Conservation (phyloP, 176 grass and related monocot genomes). For the Secale cereale region DNA sequence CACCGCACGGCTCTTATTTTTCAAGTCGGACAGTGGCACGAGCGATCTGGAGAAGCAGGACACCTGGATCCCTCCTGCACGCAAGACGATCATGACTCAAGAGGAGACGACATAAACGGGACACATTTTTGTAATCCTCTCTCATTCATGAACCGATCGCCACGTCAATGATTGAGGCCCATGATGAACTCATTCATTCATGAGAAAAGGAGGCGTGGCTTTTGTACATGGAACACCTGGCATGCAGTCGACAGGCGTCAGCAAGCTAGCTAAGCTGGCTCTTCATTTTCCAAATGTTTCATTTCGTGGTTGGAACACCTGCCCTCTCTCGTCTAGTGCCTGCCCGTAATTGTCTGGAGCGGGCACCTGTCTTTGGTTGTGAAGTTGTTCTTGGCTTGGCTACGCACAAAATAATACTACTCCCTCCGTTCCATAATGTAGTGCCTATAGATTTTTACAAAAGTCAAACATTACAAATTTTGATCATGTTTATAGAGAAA, state of each 20-base stretch:
- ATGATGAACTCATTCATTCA: not conserved
- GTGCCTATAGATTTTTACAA: no score
- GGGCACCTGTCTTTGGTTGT: not conserved
- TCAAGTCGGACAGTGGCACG: not conserved
- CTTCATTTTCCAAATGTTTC: not conserved
- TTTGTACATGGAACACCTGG: not conserved
- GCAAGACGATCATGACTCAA: not conserved
- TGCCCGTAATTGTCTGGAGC: not conserved
- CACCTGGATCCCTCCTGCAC: not conserved
- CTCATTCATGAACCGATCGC: not conserved
- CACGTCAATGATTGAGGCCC: slow-evolving; percentile 4
- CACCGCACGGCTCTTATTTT: not conserved
- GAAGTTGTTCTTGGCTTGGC: not conserved
- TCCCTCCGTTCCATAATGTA: no score
- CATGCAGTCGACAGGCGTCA: not conserved
- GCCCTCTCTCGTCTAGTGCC: not conserved
- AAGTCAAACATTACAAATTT: no score
- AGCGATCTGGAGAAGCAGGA: not conserved
- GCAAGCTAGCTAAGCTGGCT: not conserved
- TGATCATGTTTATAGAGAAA: no score
- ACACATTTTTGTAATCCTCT: not conserved
- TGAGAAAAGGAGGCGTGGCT: not conserved
- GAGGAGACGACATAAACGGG: not conserved
- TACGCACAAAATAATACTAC: not conserved
- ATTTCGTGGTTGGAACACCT: not conserved